A percentile compares a stretch with the other conserved stretches of the same genome.
Conservation (phyloP, 2,329 filamentous ascomycete species). For the Cordyceps cateniannulata region DNA sequence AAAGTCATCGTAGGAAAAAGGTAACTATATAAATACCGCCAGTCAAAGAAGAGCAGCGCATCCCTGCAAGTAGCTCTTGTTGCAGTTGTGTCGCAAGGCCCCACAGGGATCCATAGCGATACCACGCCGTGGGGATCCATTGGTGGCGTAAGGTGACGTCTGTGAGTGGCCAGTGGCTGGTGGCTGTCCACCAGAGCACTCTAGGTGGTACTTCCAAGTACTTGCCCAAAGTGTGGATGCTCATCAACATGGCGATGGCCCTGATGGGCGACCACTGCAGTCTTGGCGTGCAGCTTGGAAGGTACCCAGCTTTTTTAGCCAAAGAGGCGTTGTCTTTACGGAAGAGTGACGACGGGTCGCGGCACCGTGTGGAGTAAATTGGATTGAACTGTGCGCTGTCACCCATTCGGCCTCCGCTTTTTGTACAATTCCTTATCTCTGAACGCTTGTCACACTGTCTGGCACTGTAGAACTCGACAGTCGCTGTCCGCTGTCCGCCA, state of each 20-base stretch:
- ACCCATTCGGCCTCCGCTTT: background rate
- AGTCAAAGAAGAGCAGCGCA: background rate
- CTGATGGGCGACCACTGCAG: background rate
- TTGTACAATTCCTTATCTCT: background rate
- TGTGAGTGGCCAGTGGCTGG: background rate
- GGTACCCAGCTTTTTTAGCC: too few species aligned
- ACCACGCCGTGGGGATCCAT: background rate
- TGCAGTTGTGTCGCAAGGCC: background rate
- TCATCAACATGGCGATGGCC: background rate
- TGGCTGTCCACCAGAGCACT: background rate
- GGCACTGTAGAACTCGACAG: background rate
- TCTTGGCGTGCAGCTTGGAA: constrained; percentile 1
- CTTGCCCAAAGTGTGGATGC: background rate
- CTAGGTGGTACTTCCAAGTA: background rate
- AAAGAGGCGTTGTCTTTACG: constrained; percentile 1
- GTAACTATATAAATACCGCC: background rate
- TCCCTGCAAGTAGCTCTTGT: background rate
- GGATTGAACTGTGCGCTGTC: background rate
- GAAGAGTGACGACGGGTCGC: background rate
- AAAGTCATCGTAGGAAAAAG: too few species aligned
- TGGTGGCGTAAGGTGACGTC: background rate
- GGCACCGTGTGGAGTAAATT: background rate
- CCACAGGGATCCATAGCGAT: background rate
- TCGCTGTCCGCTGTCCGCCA: background rate
- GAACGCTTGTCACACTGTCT: background rate